These are phyloP conservation scores for Chrysanthemum makinoi DNA, from an alignment of 129 eudicot species.

Conservation along the genomic window DNA sequence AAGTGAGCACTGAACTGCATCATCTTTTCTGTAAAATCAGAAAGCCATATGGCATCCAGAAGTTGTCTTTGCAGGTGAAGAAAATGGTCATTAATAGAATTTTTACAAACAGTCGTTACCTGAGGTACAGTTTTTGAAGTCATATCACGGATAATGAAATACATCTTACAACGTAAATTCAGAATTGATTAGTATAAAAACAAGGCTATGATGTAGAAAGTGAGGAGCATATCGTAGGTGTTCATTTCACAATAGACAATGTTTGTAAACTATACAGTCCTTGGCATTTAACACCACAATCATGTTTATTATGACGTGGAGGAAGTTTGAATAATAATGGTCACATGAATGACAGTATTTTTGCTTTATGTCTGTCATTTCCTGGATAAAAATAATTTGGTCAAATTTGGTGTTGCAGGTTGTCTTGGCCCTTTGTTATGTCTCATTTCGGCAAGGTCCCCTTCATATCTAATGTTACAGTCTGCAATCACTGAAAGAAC, in stretches of 20 bases:
- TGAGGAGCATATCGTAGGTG: not conserved
- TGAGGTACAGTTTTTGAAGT: not conserved
- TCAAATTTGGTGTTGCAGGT: constrained; percentile 20
- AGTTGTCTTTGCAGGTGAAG: not conserved
- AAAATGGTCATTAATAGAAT: not conserved
- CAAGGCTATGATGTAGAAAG: not conserved
- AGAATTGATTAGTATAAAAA: not conserved
- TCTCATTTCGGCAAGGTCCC: constrained; percentile 11
- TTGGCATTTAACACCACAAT: too few species aligned
- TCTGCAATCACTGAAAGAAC: too few species aligned
- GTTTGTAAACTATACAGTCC: too few species aligned
- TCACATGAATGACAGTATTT: too few species aligned
- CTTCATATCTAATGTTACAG: not conserved
- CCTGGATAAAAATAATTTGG: not conserved
- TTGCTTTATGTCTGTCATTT: not conserved
- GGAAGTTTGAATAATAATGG: too few species aligned
- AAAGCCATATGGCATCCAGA: not conserved
- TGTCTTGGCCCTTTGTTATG: constrained; percentile 11
- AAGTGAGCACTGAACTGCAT: too few species aligned
- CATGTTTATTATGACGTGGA: too few species aligned
- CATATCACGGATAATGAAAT: not conserved
- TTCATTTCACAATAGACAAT: not conserved
- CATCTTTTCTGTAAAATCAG: too few species aligned
- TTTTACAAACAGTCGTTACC: not conserved
- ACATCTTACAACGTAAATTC: not conserved